A percentile compares a stretch with the other conserved stretches of the same genome.
Conservation (phyloP, 768 basidiomycete species). For the Flagelloscypha sp. region DNA sequence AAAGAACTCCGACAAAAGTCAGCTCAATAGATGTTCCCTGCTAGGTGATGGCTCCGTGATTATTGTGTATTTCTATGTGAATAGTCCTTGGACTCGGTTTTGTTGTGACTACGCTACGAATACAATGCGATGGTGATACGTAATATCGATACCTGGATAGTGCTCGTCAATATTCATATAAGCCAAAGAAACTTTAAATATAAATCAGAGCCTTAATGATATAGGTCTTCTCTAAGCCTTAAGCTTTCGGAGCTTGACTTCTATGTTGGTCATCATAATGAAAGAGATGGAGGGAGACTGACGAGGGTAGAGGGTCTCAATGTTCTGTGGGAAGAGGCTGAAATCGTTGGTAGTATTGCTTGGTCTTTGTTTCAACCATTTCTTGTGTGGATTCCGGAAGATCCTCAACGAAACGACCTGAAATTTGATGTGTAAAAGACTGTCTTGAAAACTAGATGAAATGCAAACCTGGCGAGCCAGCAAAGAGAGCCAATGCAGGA, state of each 20-base stretch:
- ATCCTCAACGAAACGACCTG: slow-evolving; percentile 76
- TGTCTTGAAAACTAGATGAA: slow-evolving; percentile 1
- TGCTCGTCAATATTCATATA: no score
- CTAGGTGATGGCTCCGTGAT: no score
- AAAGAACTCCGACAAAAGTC: no score
- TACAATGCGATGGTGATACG: no score
- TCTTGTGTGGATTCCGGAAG: slow-evolving; percentile 94
- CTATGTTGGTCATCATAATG: slow-evolving; percentile 15
- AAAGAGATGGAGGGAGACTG: slow-evolving; percentile 3
- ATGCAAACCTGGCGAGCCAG: slow-evolving; percentile 78
- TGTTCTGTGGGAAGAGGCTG: slow-evolving; percentile 40
- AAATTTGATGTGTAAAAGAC: slow-evolving; percentile 2
- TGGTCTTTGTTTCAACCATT: slow-evolving; percentile 77
- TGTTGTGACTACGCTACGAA: no score
- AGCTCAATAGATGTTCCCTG: no score
- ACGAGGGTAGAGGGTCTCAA: background rate
- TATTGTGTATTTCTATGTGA: no score
- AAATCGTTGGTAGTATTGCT: slow-evolving; percentile 80
- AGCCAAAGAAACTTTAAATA: no score
- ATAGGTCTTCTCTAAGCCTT: no score
- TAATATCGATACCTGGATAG: no score
- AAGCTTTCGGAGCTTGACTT: slow-evolving; percentile 23
- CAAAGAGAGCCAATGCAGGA: slow-evolving; percentile 77
- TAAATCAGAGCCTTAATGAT: no score
- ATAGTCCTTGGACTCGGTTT: no score